A percentile compares a stretch with the other conserved stretches of the same genome.
These are phyloP conservation scores for Penstemon newberryi DNA, from an alignment of 257 asterid species.

Conservation along the genomic window DNA sequence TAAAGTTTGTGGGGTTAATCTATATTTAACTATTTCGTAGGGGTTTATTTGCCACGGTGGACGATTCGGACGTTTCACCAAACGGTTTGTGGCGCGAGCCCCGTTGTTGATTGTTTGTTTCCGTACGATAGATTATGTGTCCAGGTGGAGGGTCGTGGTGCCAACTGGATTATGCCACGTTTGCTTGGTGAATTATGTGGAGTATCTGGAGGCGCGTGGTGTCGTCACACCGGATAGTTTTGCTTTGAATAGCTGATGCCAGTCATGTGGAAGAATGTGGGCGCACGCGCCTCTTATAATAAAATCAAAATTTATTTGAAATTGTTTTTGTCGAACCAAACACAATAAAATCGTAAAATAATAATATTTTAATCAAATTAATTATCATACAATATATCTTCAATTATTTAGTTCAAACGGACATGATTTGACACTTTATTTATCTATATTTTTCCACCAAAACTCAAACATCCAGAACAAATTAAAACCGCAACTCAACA, in stretches of 20 bases:
- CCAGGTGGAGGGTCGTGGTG: neutral
- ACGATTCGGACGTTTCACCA: slow-evolving; percentile 52
- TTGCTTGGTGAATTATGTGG: neutral
- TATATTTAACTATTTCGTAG: no score
- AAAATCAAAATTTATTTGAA: no score
- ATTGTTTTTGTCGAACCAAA: no score
- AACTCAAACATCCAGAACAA: no score
- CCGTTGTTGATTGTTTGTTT: slow-evolving; percentile 21
- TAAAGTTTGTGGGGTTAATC: no score
- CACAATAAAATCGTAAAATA: no score
- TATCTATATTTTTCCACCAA: no score
- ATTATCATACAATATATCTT: no score
- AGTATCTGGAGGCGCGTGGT: slow-evolving; percentile 7
- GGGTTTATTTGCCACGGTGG: slow-evolving; percentile 26
- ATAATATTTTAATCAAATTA: no score
- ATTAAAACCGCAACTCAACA: no score
- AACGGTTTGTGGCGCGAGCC: slow-evolving; percentile 44
- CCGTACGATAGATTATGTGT: neutral
- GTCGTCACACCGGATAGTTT: slow-evolving; percentile 18
- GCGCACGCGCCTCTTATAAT: neutral
- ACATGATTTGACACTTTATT: no score
- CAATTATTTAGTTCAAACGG: no score
- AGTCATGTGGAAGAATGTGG: slow-evolving; percentile 9
- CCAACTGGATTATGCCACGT: slow-evolving; percentile 23
- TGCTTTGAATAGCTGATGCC: slow-evolving; percentile 1